phyloP scores from a whole-genome alignment of 2,329 filamentous ascomycete species.

The Neocucurbitaria cava region DNA sequence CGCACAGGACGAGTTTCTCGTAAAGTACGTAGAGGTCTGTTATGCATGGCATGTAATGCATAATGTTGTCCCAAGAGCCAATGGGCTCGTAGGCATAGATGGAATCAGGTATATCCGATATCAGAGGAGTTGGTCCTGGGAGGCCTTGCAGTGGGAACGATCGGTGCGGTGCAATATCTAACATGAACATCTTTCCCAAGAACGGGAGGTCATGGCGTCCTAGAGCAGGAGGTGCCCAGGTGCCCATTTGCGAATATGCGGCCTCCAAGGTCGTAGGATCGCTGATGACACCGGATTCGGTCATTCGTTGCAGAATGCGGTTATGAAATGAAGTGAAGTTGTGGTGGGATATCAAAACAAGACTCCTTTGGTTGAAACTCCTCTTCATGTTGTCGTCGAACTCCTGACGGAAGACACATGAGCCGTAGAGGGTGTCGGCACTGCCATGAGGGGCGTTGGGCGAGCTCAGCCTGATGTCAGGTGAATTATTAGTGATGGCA shows the following conservation, averaged over 20 bases:
- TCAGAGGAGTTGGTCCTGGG: slow-evolving; percentile 35
- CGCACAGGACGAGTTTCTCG: slow-evolving; percentile 51
- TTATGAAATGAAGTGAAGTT: slow-evolving; percentile 49
- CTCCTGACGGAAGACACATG: slow-evolving; percentile 51
- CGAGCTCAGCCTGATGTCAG: slow-evolving; percentile 62
- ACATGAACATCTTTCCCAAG: slow-evolving; percentile 43
- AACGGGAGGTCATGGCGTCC: slow-evolving; percentile 50
- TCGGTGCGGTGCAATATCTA: slow-evolving; percentile 51
- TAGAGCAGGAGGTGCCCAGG: slow-evolving; percentile 47
- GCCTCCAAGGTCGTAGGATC: slow-evolving; percentile 49
- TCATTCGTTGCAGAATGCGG: slow-evolving; percentile 46
- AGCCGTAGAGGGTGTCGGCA: slow-evolving; percentile 43
- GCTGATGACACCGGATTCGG: slow-evolving; percentile 45
- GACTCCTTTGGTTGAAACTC: slow-evolving; percentile 51
- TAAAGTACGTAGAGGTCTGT: slow-evolving; percentile 51
- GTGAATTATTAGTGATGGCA: slow-evolving; percentile 53
- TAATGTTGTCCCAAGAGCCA: slow-evolving; percentile 48
- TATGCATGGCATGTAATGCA: slow-evolving; percentile 50
- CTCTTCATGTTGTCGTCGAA: slow-evolving; percentile 51
- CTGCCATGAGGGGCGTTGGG: slow-evolving; percentile 50
- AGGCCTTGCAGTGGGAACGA: slow-evolving; percentile 52
- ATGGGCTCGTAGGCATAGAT: slow-evolving; percentile 52
- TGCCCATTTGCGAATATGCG: slow-evolving; percentile 45
- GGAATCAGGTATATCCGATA: slow-evolving; percentile 39
- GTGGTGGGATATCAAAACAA: slow-evolving; percentile 52